phyloP scores from a whole-genome alignment of 176 grass and related monocot genomes.

The Oryza officinalis region DNA sequence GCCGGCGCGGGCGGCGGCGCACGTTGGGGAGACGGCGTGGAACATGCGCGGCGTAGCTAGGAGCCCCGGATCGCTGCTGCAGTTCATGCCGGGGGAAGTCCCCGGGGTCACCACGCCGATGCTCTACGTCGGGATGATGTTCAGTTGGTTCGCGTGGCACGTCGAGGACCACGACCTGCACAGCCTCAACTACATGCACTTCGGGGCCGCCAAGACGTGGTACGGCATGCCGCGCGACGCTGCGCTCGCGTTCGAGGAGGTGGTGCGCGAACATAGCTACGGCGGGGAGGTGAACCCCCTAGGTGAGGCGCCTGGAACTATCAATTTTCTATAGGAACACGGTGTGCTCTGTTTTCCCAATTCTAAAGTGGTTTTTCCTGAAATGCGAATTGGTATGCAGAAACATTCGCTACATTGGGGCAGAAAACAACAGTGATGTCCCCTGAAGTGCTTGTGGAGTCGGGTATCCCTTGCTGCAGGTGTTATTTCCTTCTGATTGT shows the following conservation, averaged over 20 bases:
- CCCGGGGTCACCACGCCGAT: slow-evolving; percentile 84
- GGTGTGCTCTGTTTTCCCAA: neutral
- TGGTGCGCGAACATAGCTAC: slow-evolving; percentile 77
- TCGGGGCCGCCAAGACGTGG: slow-evolving; percentile 80
- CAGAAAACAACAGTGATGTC: slow-evolving; percentile 92
- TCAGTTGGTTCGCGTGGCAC: slow-evolving; percentile 98
- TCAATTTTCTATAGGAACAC: neutral
- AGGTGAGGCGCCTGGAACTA: slow-evolving; percentile 38
- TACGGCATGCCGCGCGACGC: slow-evolving; percentile 89
- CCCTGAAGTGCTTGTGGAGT: slow-evolving; percentile 77
- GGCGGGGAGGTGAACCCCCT: slow-evolving; percentile 75
- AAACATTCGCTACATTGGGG: slow-evolving; percentile 77
- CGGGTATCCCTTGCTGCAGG: slow-evolving; percentile 94
- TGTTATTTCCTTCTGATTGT: slow-evolving; percentile 5
- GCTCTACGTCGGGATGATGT: slow-evolving; percentile 85
- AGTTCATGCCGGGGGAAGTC: slow-evolving; percentile 79
- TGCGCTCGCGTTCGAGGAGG: slow-evolving; percentile 77
- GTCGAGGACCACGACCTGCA: slow-evolving; percentile 95
- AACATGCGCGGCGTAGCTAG: slow-evolving; percentile 77
- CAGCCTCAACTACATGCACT: slow-evolving; percentile 90
- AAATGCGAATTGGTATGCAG: slow-evolving; percentile 40
- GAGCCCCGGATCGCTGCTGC: slow-evolving; percentile 63
- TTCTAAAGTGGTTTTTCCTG: neutral
- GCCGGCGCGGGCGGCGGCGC: slow-evolving; percentile 28
- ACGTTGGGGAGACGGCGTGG: slow-evolving; percentile 83